Base-by-base conservation (phyloP, 2,329 filamentous ascomycete species). In the Colletotrichum ledebouriae region DNA sequence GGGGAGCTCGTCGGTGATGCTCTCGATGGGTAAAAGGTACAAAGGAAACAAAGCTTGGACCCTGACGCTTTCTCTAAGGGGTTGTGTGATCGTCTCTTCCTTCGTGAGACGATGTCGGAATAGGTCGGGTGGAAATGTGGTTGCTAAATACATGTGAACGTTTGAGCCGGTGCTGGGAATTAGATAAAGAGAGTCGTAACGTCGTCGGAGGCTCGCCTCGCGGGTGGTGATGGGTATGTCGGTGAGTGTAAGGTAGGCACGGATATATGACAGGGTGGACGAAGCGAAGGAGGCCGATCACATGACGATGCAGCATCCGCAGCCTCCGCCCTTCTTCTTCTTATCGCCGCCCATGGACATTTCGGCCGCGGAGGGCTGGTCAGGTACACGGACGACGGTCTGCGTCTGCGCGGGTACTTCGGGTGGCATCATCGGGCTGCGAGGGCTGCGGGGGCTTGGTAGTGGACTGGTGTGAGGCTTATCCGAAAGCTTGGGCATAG, bases 401-500 rank as follows among this genome's bases (percentile, higher is more conserved):
- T 70, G 70, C 15, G 67, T 70, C 53, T 68, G 66, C 46, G 60
- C 64, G n/a, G 73, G 67, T 42, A 72, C 70, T 59, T 73, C 77
- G 82, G 87, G 73, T 3, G 41, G 58, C 57, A 69, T 65, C 33
- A 22, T 64, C 37, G 63, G 62, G 73, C 74, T 20, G 72, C 70
- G 34, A 7, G 86, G 80, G 7, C 83, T 79, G 71, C 81, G 79
- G 39, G 85, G 84, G 71, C 84, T 86, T 1, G 81, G 76, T 20
- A 86, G 59, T 13, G 81, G 78, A 72, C 78, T 83, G 50, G 75
- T 71, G 17, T 71, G 70, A 3, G 82, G 80, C 66, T 77, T 79
- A 58, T 85, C 85, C 53, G 80, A 80, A 47, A 89, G 89, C 76
- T 82, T 88, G 46, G 87, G 87, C 83, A 90, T 90, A 15, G 87